A percentile compares a stretch with the other conserved stretches of the same genome.
These are phyloP conservation scores for Cymbopogon flexuosus DNA, from an alignment of 202 grass and related monocot species.

Conservation along the genomic window DNA sequence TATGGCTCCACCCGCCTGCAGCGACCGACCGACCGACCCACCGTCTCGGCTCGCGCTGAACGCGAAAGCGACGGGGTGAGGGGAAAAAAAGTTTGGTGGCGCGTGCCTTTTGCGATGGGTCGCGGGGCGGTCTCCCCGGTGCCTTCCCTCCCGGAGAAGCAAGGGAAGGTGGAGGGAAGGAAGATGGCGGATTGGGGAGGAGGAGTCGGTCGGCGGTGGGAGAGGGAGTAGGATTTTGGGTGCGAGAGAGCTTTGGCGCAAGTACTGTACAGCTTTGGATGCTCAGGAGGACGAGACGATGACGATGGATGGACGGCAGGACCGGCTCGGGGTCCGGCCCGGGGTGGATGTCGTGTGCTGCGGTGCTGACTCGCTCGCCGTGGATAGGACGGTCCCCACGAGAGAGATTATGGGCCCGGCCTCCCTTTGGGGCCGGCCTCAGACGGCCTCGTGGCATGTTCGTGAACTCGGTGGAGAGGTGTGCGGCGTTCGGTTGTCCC, in stretches of 20 bases:
- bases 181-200: not conserved
- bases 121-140: conserved; percentile 27
- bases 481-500: not conserved
- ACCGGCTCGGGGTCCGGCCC: not conserved
- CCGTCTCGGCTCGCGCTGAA: conserved; percentile 1
- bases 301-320: not conserved
- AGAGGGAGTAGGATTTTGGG: conserved; percentile 7
- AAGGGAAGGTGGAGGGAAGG: not conserved
- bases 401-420: not conserved
- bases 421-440: not conserved
- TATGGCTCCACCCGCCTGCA: not conserved
- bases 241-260: not conserved
- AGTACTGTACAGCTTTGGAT: conserved; percentile 38
- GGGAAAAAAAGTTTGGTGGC: conserved; percentile 27
- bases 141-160: conserved; percentile 72
- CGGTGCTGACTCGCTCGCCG: not conserved
- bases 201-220: not conserved
- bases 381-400: not conserved
- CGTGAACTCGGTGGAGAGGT: not conserved
- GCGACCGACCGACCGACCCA: not conserved
- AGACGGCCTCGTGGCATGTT: conserved; percentile 14
- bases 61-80: conserved; percentile 45
- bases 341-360: conserved; percentile 2
- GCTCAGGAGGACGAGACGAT: conserved; percentile 3
- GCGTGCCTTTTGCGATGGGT: conserved; percentile 45